Percentiles rank a stretch among this genome's conserved stretches.
Conservation (phyloP, 2,329 filamentous ascomycete genomes). For the Sphaerulina musiva region DNA sequence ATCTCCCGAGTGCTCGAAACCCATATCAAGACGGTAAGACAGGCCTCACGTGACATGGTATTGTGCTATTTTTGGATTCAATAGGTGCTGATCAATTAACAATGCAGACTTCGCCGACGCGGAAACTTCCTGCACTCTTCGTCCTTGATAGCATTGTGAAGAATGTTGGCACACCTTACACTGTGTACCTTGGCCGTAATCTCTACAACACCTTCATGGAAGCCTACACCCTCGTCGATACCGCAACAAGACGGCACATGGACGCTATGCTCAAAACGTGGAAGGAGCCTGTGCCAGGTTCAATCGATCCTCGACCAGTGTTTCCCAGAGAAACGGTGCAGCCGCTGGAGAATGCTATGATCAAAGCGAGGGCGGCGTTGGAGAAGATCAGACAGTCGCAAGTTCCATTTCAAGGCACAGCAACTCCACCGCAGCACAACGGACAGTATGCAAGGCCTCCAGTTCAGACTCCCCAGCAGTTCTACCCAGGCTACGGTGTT, state of each 20-base stretch:
- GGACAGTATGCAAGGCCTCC: constrained; percentile 38
- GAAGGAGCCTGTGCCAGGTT: constrained; percentile 94
- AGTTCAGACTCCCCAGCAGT: constrained; percentile 31
- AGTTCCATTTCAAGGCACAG: constrained; percentile 62
- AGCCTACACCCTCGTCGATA: constrained; percentile 83
- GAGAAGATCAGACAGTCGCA: constrained; percentile 51
- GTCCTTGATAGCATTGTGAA: constrained; percentile 98
- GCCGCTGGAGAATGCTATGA: constrained; percentile 88
- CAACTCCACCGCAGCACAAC: constrained; percentile 59
- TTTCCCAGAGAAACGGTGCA: constrained; percentile 81
- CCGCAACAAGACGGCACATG: constrained; percentile 76
- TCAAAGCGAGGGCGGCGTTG: constrained; percentile 65
- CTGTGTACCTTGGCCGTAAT: constrained; percentile 84
- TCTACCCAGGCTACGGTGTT: constrained; percentile 29
- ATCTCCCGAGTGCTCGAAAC: constrained; percentile 87
- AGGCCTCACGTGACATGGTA: constrained; percentile 19
- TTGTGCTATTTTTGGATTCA: constrained; percentile 7
- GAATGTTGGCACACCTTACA: constrained; percentile 97
- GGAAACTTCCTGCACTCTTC: constrained; percentile 92
- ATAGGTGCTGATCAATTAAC: constrained; percentile 36
- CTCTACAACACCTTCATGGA: constrained; percentile 96
- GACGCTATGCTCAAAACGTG: constrained; percentile 97
- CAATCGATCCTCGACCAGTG: constrained; percentile 84
- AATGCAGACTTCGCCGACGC: constrained; percentile 69
- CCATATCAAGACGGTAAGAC: constrained; percentile 89